Evolutionary conservation across 2,329 filamentous ascomycete species (phyloP), one percentile per base, ranked within the genome.

Genomic region (Ophiocordyceps camponoti-saundersi): DNA sequence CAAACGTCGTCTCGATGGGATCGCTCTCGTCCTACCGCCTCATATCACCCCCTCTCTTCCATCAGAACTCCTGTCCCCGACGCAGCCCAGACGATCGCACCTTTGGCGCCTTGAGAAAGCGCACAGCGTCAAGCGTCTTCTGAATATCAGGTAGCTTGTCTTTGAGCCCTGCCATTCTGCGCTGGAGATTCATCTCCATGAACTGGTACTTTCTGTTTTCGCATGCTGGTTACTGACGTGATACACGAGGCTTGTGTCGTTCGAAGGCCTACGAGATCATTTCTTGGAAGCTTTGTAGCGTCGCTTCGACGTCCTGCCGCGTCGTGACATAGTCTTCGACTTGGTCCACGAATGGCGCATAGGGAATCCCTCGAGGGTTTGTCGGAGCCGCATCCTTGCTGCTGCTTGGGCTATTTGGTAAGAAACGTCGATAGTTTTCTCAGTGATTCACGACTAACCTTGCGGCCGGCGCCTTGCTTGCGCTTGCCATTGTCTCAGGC

Each of bases 131-230:
- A 49, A 96, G 67, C 1, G 92, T 96, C 72, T 95, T 95, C 58
- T 86, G 81, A 53, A 98, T 96, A 62, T 98, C 92, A 0, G 92
- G 92, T 54, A 98, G 88, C 70, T 96, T 98, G 59, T 95, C 89
- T 59, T 82, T 85, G 48, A 98, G 69, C 2, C 89, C 88, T 4
- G 75, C 72, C 46, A 85, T 82, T 44, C 92, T 78, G 52, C 87
- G 77, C 63, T 94, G 83, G 49, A 92, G 85, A 65, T 95, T 96
- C 61, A 83, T 72, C 68, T 96, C 88, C 92, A 98, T 98, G 68
- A 96, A 98, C 65, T 96, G 92, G 70, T 98, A 98, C 74, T 98
- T 98, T 56, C 88, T 94, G 61, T 29, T 29, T 10, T 22, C 34
- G 23, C 44, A 11, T 20, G 20, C 21, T 12, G 48, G 48, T 53